Conservation (phyloP, 805 yeast species). For the Teunomyces gatunensis region DNA sequence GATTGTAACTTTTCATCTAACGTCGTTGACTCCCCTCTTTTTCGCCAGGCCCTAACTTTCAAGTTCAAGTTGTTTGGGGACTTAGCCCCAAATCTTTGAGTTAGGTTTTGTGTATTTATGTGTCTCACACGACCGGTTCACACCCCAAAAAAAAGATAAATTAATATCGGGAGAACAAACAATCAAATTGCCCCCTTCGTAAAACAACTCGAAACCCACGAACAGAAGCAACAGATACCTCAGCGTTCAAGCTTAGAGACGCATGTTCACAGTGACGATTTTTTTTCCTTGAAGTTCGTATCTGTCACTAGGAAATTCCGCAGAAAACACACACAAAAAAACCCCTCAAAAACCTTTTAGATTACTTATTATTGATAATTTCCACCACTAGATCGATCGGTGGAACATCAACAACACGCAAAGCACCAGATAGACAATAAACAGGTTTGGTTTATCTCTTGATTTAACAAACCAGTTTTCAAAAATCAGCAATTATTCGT, state of each 20-base stretch:
- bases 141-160: conserved; percentile 1
- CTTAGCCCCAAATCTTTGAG: neutral
- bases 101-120: neutral
- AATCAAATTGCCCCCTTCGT: neutral
- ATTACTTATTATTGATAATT: neutral
- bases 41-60: too few species aligned
- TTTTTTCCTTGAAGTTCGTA: neutral
- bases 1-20: too few species aligned
- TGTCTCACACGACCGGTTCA: neutral
- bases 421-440: neutral
- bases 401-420: neutral
- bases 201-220: neutral
- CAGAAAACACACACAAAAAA: neutral
- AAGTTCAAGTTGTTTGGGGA: too few species aligned
- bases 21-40: too few species aligned
- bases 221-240: neutral
- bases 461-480: neutral
- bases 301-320: neutral
- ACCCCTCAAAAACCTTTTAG: neutral
- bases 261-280: neutral
- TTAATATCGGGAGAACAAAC: neutral
- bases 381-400: too few species aligned
- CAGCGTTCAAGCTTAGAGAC: conserved; percentile 2
- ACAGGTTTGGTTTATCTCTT: neutral
- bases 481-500: too few species aligned